Percentiles rank a stretch among this genome's conserved stretches.
These are phyloP conservation scores for Fusarium lyarnte DNA, from an alignment of 2,329 filamentous ascomycete species.

Conservation along the genomic window DNA sequence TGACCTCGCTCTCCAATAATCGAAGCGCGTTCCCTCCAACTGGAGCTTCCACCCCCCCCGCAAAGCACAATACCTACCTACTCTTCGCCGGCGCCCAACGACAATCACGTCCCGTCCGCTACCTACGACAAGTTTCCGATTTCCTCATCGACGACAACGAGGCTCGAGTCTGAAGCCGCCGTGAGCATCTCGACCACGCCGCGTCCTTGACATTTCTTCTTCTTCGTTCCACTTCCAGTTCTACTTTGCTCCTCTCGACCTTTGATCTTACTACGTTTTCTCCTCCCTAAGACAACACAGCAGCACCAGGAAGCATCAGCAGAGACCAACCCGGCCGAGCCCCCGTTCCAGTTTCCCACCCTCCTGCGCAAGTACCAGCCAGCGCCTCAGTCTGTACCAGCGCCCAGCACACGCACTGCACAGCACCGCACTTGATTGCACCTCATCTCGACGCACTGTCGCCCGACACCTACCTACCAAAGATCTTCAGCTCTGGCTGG, in stretches of 20 bases:
- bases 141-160: slow-evolving; percentile 39
- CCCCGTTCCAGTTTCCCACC: slow-evolving; percentile 30
- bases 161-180: slow-evolving; percentile 37
- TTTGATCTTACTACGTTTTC: slow-evolving; percentile 13
- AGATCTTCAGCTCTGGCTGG: slow-evolving; percentile 44
- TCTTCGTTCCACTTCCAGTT: neutral
- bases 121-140: slow-evolving; percentile 35
- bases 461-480: slow-evolving; percentile 37
- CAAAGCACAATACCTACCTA: slow-evolving; percentile 40
- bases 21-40: slow-evolving; percentile 34
- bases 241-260: slow-evolving; percentile 1
- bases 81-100: slow-evolving; percentile 40
- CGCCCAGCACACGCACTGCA: slow-evolving; percentile 25
- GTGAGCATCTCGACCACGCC: slow-evolving; percentile 37
- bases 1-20: slow-evolving; percentile 39
- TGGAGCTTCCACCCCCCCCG: slow-evolving; percentile 38
- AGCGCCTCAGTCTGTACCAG: slow-evolving; percentile 36
- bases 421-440: slow-evolving; percentile 17
- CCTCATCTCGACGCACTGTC: slow-evolving; percentile 21
- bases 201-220: slow-evolving; percentile 28
- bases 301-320: slow-evolving; percentile 29
- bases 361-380: slow-evolving; percentile 34
- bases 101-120: slow-evolving; percentile 15
- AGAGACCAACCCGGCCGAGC: slow-evolving; percentile 23
- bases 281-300: slow-evolving; percentile 11